A percentile compares a stretch with the other conserved stretches of the same genome.
phyloP scores from a whole-genome alignment of 1,284 basidiomycete genomes.

The Fomes fomentarius region DNA sequence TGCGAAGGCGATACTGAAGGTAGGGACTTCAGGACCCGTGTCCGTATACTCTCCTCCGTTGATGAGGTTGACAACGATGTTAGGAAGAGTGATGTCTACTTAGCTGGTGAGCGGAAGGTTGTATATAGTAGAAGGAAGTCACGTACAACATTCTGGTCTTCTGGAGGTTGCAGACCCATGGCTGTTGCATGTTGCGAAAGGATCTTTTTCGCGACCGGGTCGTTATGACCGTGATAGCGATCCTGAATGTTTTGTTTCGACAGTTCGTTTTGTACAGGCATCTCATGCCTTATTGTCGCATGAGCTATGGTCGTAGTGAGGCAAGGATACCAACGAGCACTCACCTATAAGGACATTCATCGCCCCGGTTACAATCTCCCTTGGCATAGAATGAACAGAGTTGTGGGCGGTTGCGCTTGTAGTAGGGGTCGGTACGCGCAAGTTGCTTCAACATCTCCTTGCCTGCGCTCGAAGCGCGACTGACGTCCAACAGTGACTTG shows the following conservation, averaged over 20 bases:
- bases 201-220: conserved; percentile 92
- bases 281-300: conserved; percentile 73
- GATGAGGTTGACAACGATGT: conserved; percentile 79
- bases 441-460: conserved; percentile 96
- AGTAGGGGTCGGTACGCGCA: conserved; percentile 92
- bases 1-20: conserved; percentile 69
- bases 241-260: conserved; percentile 94
- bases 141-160: conserved; percentile 85
- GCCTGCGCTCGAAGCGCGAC: conserved; percentile 69
- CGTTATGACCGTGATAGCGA: conserved; percentile 88
- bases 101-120: conserved; percentile 9
- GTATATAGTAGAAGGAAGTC: background rate
- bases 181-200: conserved; percentile 71
- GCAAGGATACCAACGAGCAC: conserved; percentile 22
- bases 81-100: conserved; percentile 89
- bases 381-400: conserved; percentile 96
- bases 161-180: conserved; percentile 87
- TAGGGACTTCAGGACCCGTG: conserved; percentile 72
- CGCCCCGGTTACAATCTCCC: conserved; percentile 91
- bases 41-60: conserved; percentile 80
- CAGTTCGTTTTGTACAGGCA: conserved; percentile 80
- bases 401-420: conserved; percentile 95
- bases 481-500: conserved; percentile 69
- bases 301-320: background rate
- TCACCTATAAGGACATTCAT: conserved; percentile 88